Evolutionary conservation across 305 asterid genomes (phyloP).

Genomic region (Lippia alba): DNA sequence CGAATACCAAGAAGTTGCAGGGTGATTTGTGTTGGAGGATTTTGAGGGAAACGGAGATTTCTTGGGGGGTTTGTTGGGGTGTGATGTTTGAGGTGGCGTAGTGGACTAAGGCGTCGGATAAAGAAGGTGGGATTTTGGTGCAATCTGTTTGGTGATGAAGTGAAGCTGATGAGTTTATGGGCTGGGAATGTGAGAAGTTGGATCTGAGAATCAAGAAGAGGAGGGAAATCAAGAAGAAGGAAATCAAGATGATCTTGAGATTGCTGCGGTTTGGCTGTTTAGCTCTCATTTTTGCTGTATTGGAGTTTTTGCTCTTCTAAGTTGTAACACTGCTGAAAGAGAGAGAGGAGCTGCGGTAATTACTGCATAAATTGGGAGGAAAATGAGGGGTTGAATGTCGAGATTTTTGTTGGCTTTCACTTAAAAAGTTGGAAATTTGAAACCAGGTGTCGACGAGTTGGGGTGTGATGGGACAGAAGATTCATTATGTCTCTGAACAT

Average conservation of each 20-base stretch:
- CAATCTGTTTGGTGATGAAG: conserved; percentile 32
- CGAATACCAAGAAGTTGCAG: conserved; percentile 6
- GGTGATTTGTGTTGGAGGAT: not conserved
- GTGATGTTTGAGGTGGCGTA: conserved; percentile 6
- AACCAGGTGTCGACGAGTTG: conserved; percentile 13
- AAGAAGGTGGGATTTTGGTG: not conserved
- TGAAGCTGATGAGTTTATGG: not conserved
- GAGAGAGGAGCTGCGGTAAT: not conserved
- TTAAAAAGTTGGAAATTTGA: not conserved
- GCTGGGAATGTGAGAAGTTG: conserved; percentile 39
- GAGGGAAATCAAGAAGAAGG: conserved; percentile 38
- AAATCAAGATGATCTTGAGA: conserved; percentile 43
- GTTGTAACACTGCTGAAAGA: not conserved
- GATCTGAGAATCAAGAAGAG: conserved; percentile 50
- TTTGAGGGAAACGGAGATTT: conserved; percentile 1
- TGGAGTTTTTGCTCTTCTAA: not conserved
- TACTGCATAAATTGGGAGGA: not conserved
- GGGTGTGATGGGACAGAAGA: conserved; percentile 24
- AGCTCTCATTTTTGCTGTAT: conserved; percentile 28
- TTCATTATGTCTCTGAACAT: conserved; percentile 31
- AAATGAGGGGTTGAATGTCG: not conserved
- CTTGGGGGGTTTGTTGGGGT: not conserved
- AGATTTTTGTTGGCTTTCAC: not conserved
- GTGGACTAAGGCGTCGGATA: not conserved
- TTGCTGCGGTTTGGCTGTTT: conserved; percentile 43